Conservation (phyloP, 2,329 filamentous ascomycete genomes). For the Pseudocercospora ulei region DNA sequence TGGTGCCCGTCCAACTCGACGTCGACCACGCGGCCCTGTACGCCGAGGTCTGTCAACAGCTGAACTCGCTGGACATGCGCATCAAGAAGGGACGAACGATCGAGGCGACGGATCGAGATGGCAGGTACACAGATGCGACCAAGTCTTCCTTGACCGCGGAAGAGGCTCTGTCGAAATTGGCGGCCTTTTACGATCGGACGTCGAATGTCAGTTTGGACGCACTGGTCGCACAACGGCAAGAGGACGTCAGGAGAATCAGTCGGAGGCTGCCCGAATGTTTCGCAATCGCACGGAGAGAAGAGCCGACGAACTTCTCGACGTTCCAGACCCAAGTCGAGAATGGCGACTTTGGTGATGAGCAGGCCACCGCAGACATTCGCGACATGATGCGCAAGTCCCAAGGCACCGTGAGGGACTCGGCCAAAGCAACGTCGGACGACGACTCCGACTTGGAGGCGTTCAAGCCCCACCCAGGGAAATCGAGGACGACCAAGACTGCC, state of each 20-base stretch:
- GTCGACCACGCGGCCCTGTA: constrained; percentile 47
- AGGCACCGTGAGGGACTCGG: not conserved
- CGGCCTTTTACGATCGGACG: constrained; percentile 29
- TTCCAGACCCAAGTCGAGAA: constrained; percentile 18
- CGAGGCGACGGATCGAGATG: constrained; percentile 32
- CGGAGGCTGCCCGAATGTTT: constrained; percentile 5
- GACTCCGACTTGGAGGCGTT: not conserved
- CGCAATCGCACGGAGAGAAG: constrained; percentile 7
- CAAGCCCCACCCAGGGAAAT: constrained; percentile 4
- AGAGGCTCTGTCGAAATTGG: constrained; percentile 46
- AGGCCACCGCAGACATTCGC: constrained; percentile 26
- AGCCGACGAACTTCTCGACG: constrained; percentile 20
- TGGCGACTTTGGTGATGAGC: constrained; percentile 25
- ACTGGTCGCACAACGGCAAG: constrained; percentile 12
- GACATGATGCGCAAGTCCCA: constrained; percentile 4
- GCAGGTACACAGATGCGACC: constrained; percentile 41
- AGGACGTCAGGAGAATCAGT: constrained; percentile 8
- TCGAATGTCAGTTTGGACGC: constrained; percentile 12
- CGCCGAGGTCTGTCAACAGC: constrained; percentile 46
- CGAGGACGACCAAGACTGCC: constrained; percentile 11
- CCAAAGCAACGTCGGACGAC: not conserved
- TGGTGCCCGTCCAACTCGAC: constrained; percentile 40
- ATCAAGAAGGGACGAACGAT: constrained; percentile 36
- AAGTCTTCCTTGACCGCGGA: constrained; percentile 42
- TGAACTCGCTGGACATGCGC: constrained; percentile 46